Evolutionary conservation across 1,284 basidiomycete species (phyloP).

Genomic region (Schizopora paradoxa): DNA sequence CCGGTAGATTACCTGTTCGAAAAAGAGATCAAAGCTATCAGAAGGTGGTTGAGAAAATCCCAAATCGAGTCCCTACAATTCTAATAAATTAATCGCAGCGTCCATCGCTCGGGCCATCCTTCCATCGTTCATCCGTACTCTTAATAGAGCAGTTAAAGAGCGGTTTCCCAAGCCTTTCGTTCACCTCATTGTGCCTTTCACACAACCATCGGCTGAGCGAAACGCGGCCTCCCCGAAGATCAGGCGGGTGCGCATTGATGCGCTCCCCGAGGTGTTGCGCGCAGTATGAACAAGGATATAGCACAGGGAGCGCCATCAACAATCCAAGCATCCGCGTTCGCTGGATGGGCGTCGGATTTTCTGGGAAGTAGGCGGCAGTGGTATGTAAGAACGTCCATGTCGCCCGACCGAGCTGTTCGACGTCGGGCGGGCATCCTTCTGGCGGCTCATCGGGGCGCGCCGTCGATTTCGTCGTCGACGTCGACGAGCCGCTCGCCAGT

Average conservation of each 20-base stretch:
- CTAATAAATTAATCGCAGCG: slow-evolving; percentile 86
- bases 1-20: no score
- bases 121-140: slow-evolving; percentile 83
- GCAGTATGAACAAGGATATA: slow-evolving; percentile 87
- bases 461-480: slow-evolving; percentile 19
- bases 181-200: slow-evolving; percentile 88
- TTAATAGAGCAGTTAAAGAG: slow-evolving; percentile 67
- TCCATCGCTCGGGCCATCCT: slow-evolving; percentile 82
- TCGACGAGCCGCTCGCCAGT: slow-evolving; percentile 32
- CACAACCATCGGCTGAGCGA: slow-evolving; percentile 84
- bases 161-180: slow-evolving; percentile 77
- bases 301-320: slow-evolving; percentile 65
- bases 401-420: slow-evolving; percentile 79
- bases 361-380: slow-evolving; percentile 91
- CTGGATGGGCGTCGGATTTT: slow-evolving; percentile 62
- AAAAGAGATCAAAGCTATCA: no score
- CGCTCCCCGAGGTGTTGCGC: slow-evolving; percentile 74
- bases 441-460: slow-evolving; percentile 39
- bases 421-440: slow-evolving; percentile 80
- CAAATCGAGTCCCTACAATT: no score
- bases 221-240: slow-evolving; percentile 61
- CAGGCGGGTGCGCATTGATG: slow-evolving; percentile 62
- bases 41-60: no score
- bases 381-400: slow-evolving; percentile 97
- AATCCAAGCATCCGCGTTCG: slow-evolving; percentile 78